Conservation (phyloP, 495 filamentous ascomycete genomes). For the Trichoderma erinaceum region DNA sequence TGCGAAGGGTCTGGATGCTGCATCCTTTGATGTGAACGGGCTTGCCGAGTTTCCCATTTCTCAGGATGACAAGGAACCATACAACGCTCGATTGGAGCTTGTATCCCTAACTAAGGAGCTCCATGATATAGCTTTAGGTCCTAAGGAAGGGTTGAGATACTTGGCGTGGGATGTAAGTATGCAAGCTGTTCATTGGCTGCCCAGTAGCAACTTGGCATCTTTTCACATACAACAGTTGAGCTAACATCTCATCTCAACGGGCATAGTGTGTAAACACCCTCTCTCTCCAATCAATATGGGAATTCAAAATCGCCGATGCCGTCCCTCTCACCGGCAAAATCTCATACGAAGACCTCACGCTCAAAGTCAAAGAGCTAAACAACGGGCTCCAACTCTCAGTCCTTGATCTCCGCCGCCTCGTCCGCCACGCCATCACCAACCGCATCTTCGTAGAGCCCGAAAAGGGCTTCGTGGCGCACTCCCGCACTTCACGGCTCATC, state of each 20-base stretch:
- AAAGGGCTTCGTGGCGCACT: constrained; percentile 31
- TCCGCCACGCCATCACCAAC: constrained; percentile 45
- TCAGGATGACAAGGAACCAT: constrained; percentile 19
- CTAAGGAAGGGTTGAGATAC: constrained; percentile 23
- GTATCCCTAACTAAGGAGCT: constrained; percentile 24
- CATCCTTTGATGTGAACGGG: constrained; percentile 24
- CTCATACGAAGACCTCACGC: constrained; percentile 34
- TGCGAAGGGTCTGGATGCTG: constrained; percentile 23
- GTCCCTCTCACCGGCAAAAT: constrained; percentile 32
- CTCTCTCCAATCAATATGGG: constrained; percentile 24
- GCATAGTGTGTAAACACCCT: constrained; percentile 21
- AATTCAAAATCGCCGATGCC: constrained; percentile 27
- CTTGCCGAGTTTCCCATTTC: constrained; percentile 25
- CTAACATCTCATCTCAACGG: not conserved
- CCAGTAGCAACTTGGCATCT: not conserved
- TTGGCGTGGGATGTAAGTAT: constrained; percentile 24
- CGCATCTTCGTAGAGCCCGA: constrained; percentile 44
- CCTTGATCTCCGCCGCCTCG: constrained; percentile 29
- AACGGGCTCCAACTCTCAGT: constrained; percentile 24
- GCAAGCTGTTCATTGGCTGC: not conserved
- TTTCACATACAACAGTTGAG: not conserved
- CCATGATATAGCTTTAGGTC: constrained; percentile 22
- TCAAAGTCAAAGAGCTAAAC: constrained; percentile 21
- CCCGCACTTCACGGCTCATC: constrained; percentile 30
- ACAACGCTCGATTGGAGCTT: constrained; percentile 22